phyloP scores from a whole-genome alignment of 495 filamentous ascomycete species.

The Schizothecium vesticola region DNA sequence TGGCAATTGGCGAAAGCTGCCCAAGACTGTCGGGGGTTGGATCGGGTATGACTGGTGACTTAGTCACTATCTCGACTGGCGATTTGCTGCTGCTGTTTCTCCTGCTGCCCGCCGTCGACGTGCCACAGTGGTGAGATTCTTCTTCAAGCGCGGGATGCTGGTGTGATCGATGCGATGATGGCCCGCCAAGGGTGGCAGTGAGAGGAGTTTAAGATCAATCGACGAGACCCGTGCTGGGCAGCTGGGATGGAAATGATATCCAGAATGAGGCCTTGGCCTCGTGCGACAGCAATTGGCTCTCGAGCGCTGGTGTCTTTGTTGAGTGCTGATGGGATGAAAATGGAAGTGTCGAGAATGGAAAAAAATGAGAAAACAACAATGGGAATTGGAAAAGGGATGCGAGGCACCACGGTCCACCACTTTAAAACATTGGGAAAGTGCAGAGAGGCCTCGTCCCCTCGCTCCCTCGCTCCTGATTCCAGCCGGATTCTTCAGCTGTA shows the following conservation, averaged over 20 bases:
- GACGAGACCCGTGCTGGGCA: not conserved
- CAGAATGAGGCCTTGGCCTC: not conserved
- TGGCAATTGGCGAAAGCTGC: not conserved
- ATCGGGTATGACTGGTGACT: not conserved
- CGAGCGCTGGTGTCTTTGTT: not conserved
- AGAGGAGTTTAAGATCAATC: not conserved
- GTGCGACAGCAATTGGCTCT: not conserved
- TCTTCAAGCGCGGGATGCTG: not conserved
- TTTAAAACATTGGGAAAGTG: not conserved
- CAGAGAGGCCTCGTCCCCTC: not conserved
- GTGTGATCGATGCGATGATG: conserved; percentile 2
- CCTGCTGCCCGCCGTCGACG: not conserved
- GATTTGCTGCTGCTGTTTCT: not conserved
- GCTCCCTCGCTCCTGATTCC: not conserved
- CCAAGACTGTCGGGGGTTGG: not conserved
- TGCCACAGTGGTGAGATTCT: not conserved
- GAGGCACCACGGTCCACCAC: not conserved
- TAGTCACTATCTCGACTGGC: not conserved
- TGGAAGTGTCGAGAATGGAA: too few species aligned
- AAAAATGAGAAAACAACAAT: not conserved
- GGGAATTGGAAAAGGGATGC: not conserved
- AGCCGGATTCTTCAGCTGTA: not conserved
- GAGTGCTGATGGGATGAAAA: not conserved
- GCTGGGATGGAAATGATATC: not conserved
- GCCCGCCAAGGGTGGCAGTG: conserved; percentile 19